These are phyloP conservation scores for Fremontodendron californicum DNA, from an alignment of 345 rosid species.

Conservation along the genomic window DNA sequence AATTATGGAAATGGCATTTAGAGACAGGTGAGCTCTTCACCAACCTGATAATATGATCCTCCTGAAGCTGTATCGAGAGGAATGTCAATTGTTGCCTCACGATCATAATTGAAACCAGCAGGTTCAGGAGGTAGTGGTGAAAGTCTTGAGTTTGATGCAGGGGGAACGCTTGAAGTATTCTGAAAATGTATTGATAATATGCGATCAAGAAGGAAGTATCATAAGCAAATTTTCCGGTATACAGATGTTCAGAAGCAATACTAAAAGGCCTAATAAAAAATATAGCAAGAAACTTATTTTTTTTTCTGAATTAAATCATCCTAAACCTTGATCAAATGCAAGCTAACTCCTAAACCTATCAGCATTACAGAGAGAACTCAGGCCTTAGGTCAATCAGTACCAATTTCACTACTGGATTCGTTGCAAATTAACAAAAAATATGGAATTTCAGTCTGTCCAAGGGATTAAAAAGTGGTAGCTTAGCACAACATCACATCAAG, in stretches of 20 bases:
- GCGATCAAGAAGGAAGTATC: not conserved
- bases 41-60: conserved; percentile 36
- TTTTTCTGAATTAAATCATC: not conserved
- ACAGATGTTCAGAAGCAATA: not conserved
- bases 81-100: conserved; percentile 81
- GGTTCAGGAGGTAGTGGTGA: conserved; percentile 96
- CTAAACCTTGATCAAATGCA: not conserved
- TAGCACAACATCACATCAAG: not conserved
- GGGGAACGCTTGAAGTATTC: conserved; percentile 52
- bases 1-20: conserved; percentile 8
- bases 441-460: not conserved
- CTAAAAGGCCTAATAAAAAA: not conserved
- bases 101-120: conserved; percentile 61
- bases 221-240: not conserved
- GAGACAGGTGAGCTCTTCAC: conserved; percentile 12
- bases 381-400: not conserved
- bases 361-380: not conserved
- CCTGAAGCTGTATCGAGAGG: conserved; percentile 65
- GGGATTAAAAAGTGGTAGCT: not conserved
- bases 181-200: conserved; percentile 23
- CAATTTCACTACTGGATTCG: not conserved
- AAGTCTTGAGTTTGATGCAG: conserved; percentile 79
- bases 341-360: not conserved
- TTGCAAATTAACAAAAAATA: not conserved
- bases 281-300: not conserved